A percentile compares a stretch with the other conserved stretches of the same genome.
phyloP scores from a whole-genome alignment of 495 filamentous ascomycete species.

The Acidiella bohemica region DNA sequence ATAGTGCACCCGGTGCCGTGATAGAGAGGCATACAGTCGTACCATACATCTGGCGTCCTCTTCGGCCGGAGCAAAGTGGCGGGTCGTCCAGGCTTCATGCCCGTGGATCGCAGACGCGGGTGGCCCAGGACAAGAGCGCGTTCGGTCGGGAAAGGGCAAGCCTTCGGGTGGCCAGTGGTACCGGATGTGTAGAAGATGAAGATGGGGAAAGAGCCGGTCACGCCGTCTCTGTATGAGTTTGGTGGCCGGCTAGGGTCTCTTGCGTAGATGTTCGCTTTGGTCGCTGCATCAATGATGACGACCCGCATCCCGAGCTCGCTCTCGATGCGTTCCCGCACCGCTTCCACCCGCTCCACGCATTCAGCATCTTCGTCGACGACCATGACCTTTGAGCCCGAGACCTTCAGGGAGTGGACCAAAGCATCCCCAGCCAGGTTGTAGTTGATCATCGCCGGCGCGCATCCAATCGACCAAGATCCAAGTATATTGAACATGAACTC shows the following conservation, averaged over 20 bases:
- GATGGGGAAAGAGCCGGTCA: constrained; percentile 13
- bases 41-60: constrained; percentile 43
- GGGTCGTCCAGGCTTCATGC: constrained; percentile 28
- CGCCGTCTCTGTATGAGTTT: constrained; percentile 2
- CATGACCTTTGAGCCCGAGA: constrained; percentile 44
- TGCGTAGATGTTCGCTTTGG: constrained; percentile 36
- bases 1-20: constrained; percentile 51
- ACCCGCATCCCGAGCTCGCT: constrained; percentile 41
- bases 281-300: constrained; percentile 35
- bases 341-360: constrained; percentile 43
- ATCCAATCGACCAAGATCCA: constrained; percentile 48
- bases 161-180: constrained; percentile 54
- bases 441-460: constrained; percentile 59
- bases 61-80: background rate
- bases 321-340: constrained; percentile 35
- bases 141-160: constrained; percentile 39
- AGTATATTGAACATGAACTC: constrained; percentile 56
- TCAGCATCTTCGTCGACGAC: constrained; percentile 52
- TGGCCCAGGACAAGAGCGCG: constrained; percentile 28
- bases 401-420: constrained; percentile 53
- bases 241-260: constrained; percentile 27
- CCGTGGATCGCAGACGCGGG: constrained; percentile 44
- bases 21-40: constrained; percentile 70
- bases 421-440: constrained; percentile 54
- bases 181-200: constrained; percentile 33